Percentiles rank a stretch among this genome's conserved stretches.
Conservation (phyloP, 225 moss, liverwort and hornwort genomes). For the Bryoerythrophyllum caledonicum region DNA sequence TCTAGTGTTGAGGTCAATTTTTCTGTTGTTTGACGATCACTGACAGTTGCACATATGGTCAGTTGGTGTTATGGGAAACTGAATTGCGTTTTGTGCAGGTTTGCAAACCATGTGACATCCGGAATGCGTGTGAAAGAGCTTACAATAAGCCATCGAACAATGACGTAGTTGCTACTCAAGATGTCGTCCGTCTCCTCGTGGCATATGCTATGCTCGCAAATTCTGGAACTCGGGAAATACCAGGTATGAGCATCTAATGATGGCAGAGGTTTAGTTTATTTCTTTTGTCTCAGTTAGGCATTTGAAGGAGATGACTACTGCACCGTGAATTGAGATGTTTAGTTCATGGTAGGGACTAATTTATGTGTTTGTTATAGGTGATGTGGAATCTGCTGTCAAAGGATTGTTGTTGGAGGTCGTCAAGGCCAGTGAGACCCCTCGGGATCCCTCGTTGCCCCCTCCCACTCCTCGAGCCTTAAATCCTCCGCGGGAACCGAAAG, state of each 20-base stretch:
- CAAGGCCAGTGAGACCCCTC: slow-evolving; percentile 57
- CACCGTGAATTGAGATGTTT: neutral
- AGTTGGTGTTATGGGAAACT: neutral
- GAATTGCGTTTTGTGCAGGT: slow-evolving; percentile 40
- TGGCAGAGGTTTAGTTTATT: neutral
- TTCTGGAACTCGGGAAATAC: slow-evolving; percentile 37
- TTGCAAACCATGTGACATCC: slow-evolving; percentile 80
- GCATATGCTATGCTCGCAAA: slow-evolving; percentile 70
- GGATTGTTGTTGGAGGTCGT: slow-evolving; percentile 67
- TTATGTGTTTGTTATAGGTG: slow-evolving; percentile 23
- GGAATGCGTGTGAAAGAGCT: slow-evolving; percentile 75
- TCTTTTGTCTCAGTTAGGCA: neutral
- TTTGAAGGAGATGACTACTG: neutral
- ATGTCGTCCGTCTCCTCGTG: slow-evolving; percentile 75
- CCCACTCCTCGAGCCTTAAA: slow-evolving; percentile 42
- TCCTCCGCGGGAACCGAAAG: slow-evolving; percentile 43
- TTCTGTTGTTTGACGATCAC: slow-evolving; percentile 1
- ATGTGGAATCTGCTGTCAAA: slow-evolving; percentile 46
- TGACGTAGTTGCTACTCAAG: slow-evolving; percentile 61
- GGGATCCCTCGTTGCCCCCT: slow-evolving; percentile 75
- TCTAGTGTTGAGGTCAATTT: neutral
- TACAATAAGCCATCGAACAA: slow-evolving; percentile 72
- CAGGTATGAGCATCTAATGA: slow-evolving; percentile 35
- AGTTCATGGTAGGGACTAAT: neutral
- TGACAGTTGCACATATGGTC: too few species aligned